phyloP scores from a whole-genome alignment of 306 rosid species.

The Aeschynomene evenia region DNA sequence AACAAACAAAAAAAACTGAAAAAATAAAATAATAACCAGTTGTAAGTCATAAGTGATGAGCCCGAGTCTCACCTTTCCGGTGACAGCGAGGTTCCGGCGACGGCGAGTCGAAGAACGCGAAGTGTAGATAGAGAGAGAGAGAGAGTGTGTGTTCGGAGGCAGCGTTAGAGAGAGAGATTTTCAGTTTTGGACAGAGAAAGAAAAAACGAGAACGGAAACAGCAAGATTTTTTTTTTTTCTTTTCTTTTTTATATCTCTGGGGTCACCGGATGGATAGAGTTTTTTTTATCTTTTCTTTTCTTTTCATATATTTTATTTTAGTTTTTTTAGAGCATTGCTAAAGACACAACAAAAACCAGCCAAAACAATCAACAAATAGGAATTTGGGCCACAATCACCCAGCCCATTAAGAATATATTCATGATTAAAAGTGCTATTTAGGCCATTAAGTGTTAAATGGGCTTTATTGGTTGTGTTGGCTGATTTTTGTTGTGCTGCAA shows the following conservation, averaged over 20 bases:
- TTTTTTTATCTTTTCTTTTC: no score
- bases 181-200: conserved; percentile 22
- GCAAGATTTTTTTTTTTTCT: conserved; percentile 24
- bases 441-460: no score
- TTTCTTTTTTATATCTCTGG: conserved; percentile 9
- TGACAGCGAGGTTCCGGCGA: conserved; percentile 33
- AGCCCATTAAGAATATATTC: no score
- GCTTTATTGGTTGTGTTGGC: no score
- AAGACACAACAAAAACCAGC: no score
- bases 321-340: no score
- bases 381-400: no score
- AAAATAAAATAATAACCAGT: background rate
- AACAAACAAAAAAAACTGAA: background rate
- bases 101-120: background rate
- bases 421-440: no score
- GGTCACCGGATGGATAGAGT: conserved; percentile 32
- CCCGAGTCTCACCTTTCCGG: conserved; percentile 29
- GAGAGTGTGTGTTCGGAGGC: conserved; percentile 20
- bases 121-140: conserved; percentile 25
- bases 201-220: conserved; percentile 29
- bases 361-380: no score
- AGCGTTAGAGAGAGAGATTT: conserved; percentile 24
- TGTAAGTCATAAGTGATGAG: background rate
- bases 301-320: no score
- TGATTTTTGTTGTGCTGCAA: no score